phyloP scores from a whole-genome alignment of 345 rosid species.

The Eucalyptus cladocalyx region DNA sequence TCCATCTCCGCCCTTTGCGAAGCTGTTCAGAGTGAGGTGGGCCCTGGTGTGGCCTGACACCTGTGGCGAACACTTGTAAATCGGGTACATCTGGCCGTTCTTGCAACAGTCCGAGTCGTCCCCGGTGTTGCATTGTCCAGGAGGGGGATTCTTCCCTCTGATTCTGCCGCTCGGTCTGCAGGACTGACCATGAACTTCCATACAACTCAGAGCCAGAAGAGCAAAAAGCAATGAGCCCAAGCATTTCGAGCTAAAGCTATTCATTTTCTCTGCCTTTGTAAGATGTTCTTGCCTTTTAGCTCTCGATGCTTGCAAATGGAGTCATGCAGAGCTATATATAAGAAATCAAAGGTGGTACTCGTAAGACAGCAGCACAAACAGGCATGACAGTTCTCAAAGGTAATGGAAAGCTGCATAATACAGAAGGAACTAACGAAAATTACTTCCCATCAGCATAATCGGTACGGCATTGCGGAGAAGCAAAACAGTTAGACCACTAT shows the following conservation, averaged over 20 bases:
- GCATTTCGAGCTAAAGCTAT: not conserved
- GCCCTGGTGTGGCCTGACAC: not conserved
- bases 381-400: not conserved
- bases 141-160: constrained; percentile 9
- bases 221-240: not conserved
- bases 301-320: not conserved
- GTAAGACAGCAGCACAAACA: not conserved
- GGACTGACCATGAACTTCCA: not conserved
- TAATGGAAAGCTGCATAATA: not conserved
- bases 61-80: not conserved
- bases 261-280: not conserved
- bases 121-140: constrained; percentile 13
- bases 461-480: not conserved
- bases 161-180: constrained; percentile 12
- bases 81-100: constrained; percentile 6
- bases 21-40: constrained; percentile 2
- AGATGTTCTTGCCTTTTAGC: not conserved
- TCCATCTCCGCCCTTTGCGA: constrained; percentile 1
- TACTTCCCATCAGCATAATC: not conserved
- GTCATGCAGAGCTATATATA: not conserved
- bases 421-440: not conserved
- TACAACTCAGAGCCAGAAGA: not conserved
- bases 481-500: not conserved
- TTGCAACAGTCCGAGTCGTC: constrained; percentile 11
- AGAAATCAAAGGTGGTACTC: not conserved